phyloP scores from a whole-genome alignment of 805 yeast species.

The Lachancea thermotolerans region DNA sequence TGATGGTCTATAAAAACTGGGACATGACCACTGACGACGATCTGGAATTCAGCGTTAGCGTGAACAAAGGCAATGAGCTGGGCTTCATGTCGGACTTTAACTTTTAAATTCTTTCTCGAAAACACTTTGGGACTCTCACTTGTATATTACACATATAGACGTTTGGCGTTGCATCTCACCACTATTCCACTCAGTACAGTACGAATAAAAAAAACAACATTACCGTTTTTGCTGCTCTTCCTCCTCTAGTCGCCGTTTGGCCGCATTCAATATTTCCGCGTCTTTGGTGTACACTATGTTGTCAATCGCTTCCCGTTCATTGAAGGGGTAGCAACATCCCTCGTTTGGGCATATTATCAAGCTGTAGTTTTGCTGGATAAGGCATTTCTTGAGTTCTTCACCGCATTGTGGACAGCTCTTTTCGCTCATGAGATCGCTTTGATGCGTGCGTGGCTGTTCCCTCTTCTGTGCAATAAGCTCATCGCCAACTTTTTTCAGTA shows the following conservation, averaged over 20 bases:
- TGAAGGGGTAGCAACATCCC: conserved; percentile 27
- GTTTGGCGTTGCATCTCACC: background rate
- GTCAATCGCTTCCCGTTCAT: conserved; percentile 17
- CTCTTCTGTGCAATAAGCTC: background rate
- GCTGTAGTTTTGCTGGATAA: conserved; percentile 31
- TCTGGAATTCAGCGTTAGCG: conserved; percentile 77
- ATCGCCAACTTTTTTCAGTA: background rate
- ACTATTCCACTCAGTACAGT: too few species aligned
- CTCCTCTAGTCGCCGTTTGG: conserved; percentile 17
- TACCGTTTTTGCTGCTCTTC: background rate
- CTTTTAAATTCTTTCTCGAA: background rate
- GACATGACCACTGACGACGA: conserved; percentile 94
- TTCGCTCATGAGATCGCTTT: background rate
- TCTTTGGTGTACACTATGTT: conserved; percentile 25
- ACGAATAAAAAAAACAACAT: too few species aligned
- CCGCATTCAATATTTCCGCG: conserved; percentile 23
- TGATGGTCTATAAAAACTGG: conserved; percentile 97
- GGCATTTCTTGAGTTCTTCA: conserved; percentile 21
- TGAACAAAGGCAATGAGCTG: conserved; percentile 35
- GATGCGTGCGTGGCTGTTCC: too few species aligned
- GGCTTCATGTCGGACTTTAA: conserved; percentile 1
- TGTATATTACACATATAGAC: conserved; percentile 2
- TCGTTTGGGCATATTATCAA: conserved; percentile 26
- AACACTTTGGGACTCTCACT: background rate
- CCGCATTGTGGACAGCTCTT: conserved; percentile 26